Percentiles rank a stretch among this genome's conserved stretches.
Conservation (phyloP, 225 moss, liverwort and hornwort species). For the Anthoceros angustus region DNA sequence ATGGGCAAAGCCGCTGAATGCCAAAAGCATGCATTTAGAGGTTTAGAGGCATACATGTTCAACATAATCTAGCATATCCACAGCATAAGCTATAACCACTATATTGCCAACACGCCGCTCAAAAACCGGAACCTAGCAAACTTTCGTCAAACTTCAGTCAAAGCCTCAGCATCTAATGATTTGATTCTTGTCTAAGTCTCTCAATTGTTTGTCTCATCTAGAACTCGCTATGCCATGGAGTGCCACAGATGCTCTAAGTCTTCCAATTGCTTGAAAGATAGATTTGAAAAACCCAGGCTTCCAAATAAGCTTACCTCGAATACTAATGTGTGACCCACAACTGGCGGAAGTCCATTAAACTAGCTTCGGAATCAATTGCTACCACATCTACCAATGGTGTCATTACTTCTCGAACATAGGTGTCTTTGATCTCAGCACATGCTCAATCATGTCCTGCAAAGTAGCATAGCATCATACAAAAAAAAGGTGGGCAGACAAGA, state of each 20-base stretch:
- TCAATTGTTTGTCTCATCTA: too few species aligned
- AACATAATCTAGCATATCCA: slow-evolving; percentile 98
- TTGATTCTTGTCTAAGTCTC: background rate
- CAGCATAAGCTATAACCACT: slow-evolving; percentile 91
- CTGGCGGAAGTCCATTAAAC: slow-evolving; percentile 68
- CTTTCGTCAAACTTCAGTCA: too few species aligned
- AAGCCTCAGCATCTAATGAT: background rate
- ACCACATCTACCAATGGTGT: slow-evolving; percentile 95
- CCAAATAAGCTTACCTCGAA: slow-evolving; percentile 34
- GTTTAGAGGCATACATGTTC: slow-evolving; percentile 30
- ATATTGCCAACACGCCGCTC: slow-evolving; percentile 95
- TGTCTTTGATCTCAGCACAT: slow-evolving; percentile 96
- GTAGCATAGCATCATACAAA: background rate
- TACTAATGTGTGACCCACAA: slow-evolving; percentile 96
- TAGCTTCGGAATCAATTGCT: slow-evolving; percentile 73
- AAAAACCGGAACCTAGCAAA: slow-evolving; percentile 65
- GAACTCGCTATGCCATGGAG: too few species aligned
- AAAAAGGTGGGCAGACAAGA: background rate
- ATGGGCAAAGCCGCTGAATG: background rate
- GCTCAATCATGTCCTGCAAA: slow-evolving; percentile 95
- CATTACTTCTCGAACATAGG: slow-evolving; percentile 95
- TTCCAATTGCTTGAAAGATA: too few species aligned
- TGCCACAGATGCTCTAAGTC: too few species aligned
- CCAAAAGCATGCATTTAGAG: slow-evolving; percentile 6
- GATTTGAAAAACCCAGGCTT: background rate